Conservation (phyloP, 257 asterid species). For the Parsonsia alboflavescens region DNA sequence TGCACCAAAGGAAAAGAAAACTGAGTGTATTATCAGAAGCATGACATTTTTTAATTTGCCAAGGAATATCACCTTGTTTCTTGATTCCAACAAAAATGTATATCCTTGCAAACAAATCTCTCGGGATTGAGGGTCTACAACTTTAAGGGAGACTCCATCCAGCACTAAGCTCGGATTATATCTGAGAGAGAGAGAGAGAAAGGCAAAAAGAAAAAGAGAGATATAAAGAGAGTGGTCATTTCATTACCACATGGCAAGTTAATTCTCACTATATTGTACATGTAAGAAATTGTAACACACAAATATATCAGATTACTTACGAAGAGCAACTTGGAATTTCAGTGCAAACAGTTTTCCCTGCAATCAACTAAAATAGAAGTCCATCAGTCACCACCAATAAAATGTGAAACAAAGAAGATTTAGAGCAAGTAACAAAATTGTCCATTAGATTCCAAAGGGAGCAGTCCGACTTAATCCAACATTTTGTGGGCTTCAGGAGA, state of each 20-base stretch:
- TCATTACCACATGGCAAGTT: conserved; percentile 14
- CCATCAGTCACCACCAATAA: conserved; percentile 25
- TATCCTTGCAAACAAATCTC: conserved; percentile 70
- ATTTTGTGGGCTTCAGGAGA: background rate
- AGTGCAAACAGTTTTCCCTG: conserved; percentile 63
- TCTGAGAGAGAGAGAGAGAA: conserved; percentile 30
- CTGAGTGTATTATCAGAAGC: background rate
- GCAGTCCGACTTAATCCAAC: background rate
- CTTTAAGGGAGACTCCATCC: conserved; percentile 59
- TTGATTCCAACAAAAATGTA: conserved; percentile 61
- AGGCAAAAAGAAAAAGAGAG: background rate
- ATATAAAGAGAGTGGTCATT: conserved; percentile 17
- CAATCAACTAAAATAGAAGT: conserved; percentile 48
- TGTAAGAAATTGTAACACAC: conserved; percentile 13
- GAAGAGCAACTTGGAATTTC: conserved; percentile 62
- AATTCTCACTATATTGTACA: conserved; percentile 10
- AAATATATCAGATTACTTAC: conserved; percentile 43
- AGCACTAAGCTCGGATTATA: conserved; percentile 62
- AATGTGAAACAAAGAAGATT: background rate
- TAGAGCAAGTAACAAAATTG: background rate
- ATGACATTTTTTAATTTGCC: conserved; percentile 12
- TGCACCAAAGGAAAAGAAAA: conserved; percentile 5
- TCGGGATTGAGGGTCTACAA: conserved; percentile 67
- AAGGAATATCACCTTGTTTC: conserved; percentile 42
- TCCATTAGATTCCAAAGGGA: conserved; percentile 5